Evolutionary conservation across 805 yeast genomes (phyloP), one percentile per base, ranked within the genome.

Genomic region (Teunomyces gatunensis): DNA sequence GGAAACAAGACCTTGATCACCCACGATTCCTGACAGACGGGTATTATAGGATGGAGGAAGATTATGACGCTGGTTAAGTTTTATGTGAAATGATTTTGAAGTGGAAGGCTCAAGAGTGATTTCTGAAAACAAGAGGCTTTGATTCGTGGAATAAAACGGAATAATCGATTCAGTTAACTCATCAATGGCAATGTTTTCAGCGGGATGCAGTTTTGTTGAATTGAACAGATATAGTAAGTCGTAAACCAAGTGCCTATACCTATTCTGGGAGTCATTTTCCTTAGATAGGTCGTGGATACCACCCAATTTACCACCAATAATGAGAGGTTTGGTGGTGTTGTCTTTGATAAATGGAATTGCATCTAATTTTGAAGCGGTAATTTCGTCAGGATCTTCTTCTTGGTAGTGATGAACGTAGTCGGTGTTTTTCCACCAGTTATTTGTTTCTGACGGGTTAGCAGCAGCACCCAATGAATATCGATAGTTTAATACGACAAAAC

Each of bases 11-110:
- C 76, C 77, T 42, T 65, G 73, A 35, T 72, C 76, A 29, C 74
- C 61, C 3, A 61, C 59, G 1, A 65, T 56, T 0, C 75, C 74
- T 0, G 76, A 68, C 75, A 69, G 74, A 12, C 59, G 56, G 6
- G 71, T 54, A 51, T 73, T 73, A 54, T 73, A 73, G 11, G 70
- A 62, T 0, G 78, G 78, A 6, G 78, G 75, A 28, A 65, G 52
- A 12, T 54, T 52, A 6, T 46, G 44, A n/a, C 49, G 44, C 2
- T 52, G 53, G 1, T 63, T 65, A 46, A 69, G 55, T 36, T 51
- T 58, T 6, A 71, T 44, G 13, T 45, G 52, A 51, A 59, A 67
- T 3, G 51, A 32, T 42, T 56, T 57, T 1, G 53, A 29, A 1
- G 57, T 49, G 2, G 50, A 49, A 13, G 61, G 59, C 6, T 46